Percentiles rank a stretch among this genome's conserved stretches.
Conservation (phyloP, 2,329 filamentous ascomycete species). For the Penicillium janthinellum region DNA sequence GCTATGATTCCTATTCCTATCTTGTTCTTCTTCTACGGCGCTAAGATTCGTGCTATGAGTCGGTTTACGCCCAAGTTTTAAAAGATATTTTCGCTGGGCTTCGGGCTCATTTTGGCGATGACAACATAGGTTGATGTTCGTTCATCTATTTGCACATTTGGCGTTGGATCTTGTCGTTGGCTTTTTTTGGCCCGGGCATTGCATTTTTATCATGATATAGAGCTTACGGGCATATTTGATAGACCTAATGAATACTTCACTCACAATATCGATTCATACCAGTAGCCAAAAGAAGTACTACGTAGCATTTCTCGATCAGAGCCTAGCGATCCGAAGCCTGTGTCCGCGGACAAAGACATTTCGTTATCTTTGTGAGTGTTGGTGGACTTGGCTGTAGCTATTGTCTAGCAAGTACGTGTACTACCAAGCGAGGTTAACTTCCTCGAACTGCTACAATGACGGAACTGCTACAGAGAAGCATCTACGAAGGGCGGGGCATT, state of each 20-base stretch:
- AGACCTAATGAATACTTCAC: neutral
- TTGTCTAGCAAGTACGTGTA: neutral
- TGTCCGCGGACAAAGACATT: neutral
- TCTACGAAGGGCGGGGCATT: neutral
- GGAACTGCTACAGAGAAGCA: neutral
- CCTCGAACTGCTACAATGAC: neutral
- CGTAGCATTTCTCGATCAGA: no score
- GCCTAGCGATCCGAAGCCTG: no score
- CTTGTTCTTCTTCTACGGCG: slow-evolving; percentile 52
- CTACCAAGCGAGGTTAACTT: neutral
- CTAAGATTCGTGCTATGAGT: slow-evolving; percentile 41
- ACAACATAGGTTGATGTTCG: neutral
- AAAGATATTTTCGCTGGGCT: neutral
- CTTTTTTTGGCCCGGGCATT: neutral
- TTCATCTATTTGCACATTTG: neutral
- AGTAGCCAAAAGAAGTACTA: neutral
- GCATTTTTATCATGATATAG: slow-evolving; percentile 9
- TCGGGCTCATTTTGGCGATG: neutral
- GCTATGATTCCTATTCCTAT: slow-evolving; percentile 52
- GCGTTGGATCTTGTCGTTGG: neutral
- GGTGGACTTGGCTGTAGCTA: neutral
- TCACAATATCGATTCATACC: neutral
- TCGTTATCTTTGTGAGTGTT: neutral
- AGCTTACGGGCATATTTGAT: slow-evolving; percentile 12
- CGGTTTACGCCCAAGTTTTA: slow-evolving; percentile 30